Base-by-base conservation (phyloP, 164 flowering plant species). In the Hamamelis virginiana region DNA sequence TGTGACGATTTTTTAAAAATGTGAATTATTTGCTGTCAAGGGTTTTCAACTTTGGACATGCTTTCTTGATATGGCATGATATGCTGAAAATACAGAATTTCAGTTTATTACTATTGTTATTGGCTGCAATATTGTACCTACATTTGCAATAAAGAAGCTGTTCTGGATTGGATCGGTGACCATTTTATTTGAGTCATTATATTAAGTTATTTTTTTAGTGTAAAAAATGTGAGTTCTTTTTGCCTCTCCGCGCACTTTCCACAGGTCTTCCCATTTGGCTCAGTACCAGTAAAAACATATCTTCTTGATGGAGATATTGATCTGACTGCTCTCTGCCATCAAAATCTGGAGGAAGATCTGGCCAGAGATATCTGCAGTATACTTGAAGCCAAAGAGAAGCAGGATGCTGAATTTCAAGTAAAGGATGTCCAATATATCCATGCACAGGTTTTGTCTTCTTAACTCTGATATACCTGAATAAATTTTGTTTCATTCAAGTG, bases 251-350 rank as follows among this genome's bases (percentile, higher is more conserved):
- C 18, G 22, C 15, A 14, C 19, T 5, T 62, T 44, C 65, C 66
- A 3, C 72, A 81, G 84, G 77, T 79, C 16, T 75, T 76, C n/a
- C 60, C 71, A 60, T 76, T 74, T 74, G 84, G 84, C 28, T 81
- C 84, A 19, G 75, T 79, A 23, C 84, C 84, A 19, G 62, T 81
- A 41, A 79, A 76, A 66, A 81, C 84, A 48, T 81, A 76, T 76
- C 78, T 81, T 51, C 84, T 82, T 8, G 82, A 79, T 67, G 84
- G 84, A 59, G 84, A 81, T 68, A 77, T 81, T 65, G 84, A 81
- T 74, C 28, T 81, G 67, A 81, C 78, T 45, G 73, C 63, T 21
- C 44, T 79, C 21, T 16, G 73, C 55, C 28, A 44, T 72, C 73
- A n/a, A 44, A 67, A 66, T 45, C 26, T 46, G 58, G 80, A 73